These are phyloP conservation scores for Pyrenophora seminiperda DNA, from an alignment of 2,329 filamentous ascomycete species.

Conservation along the genomic window DNA sequence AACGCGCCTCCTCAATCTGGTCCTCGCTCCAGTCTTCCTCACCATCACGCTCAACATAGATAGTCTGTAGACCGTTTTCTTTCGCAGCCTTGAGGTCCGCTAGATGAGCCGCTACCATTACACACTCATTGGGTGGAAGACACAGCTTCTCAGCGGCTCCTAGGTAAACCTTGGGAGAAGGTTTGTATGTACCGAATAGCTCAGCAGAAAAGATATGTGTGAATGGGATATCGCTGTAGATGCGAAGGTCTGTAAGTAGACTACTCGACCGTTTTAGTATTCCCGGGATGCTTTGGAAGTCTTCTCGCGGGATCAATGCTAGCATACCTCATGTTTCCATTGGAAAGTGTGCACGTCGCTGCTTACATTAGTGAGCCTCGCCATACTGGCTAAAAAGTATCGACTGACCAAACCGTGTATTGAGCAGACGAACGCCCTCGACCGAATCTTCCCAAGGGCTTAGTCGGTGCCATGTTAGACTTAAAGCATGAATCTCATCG, in stretches of 20 bases:
- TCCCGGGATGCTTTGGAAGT: neutral
- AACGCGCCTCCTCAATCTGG: slow-evolving; percentile 57
- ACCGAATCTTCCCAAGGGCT: slow-evolving; percentile 70
- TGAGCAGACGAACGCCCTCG: slow-evolving; percentile 62
- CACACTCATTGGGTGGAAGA: slow-evolving; percentile 64
- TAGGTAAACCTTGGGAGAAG: slow-evolving; percentile 68
- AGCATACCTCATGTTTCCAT: slow-evolving; percentile 64
- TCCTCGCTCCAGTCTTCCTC: slow-evolving; percentile 68
- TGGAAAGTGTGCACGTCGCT: slow-evolving; percentile 70
- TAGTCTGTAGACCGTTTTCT: slow-evolving; percentile 66
- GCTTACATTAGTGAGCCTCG: slow-evolving; percentile 2
- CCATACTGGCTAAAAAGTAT: slow-evolving; percentile 3
- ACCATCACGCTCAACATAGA: slow-evolving; percentile 71
- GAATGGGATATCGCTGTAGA: slow-evolving; percentile 66
- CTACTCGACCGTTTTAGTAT: slow-evolving; percentile 21
- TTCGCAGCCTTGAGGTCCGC: slow-evolving; percentile 70
- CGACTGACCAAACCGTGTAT: slow-evolving; percentile 52
- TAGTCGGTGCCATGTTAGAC: slow-evolving; percentile 73
- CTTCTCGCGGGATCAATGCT: neutral
- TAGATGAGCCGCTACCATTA: slow-evolving; percentile 79
- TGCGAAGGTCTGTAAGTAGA: slow-evolving; percentile 68
- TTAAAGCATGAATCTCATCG: slow-evolving; percentile 49
- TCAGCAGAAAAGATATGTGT: slow-evolving; percentile 67
- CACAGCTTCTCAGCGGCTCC: slow-evolving; percentile 68
- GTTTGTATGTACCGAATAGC: slow-evolving; percentile 77